Conservation (phyloP, 2,329 filamentous ascomycete species). For the Ceratocystis variospora region DNA sequence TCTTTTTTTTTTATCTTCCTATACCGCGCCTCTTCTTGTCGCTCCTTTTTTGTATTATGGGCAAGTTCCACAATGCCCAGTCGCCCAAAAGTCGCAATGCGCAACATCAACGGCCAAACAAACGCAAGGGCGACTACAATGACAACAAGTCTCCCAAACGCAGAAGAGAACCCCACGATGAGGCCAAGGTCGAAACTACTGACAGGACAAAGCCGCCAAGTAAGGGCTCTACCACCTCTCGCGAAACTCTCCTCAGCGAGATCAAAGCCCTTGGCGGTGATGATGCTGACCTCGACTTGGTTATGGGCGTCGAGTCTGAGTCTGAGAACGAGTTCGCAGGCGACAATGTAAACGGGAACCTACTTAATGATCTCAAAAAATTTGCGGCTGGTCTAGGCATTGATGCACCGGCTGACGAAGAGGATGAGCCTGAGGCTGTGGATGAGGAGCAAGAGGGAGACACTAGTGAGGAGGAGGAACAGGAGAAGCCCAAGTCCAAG, state of each 20-base stretch:
- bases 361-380: slow-evolving; percentile 13
- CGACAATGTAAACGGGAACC: slow-evolving; percentile 19
- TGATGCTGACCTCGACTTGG: slow-evolving; percentile 48
- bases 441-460: background rate
- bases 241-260: slow-evolving; percentile 42
- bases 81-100: slow-evolving; percentile 21
- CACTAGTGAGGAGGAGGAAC: slow-evolving; percentile 19
- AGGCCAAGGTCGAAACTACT: background rate
- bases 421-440: background rate
- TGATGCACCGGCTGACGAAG: slow-evolving; percentile 13
- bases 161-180: slow-evolving; percentile 4
- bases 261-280: slow-evolving; percentile 52
- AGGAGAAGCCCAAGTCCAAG: slow-evolving; percentile 27
- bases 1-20: background rate
- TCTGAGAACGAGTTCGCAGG: slow-evolving; percentile 27
- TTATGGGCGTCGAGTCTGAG: slow-evolving; percentile 38
- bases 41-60: slow-evolving; percentile 8
- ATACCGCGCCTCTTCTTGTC: background rate
- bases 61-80: slow-evolving; percentile 17
- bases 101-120: slow-evolving; percentile 16
- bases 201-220: slow-evolving; percentile 13
- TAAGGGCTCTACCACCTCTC: slow-evolving; percentile 8
- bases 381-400: slow-evolving; percentile 18
- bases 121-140: slow-evolving; percentile 18
- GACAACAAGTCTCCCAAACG: slow-evolving; percentile 16